These are phyloP conservation scores for Penicillium paneum DNA, from an alignment of 2,329 filamentous ascomycete species.

Conservation along the genomic window DNA sequence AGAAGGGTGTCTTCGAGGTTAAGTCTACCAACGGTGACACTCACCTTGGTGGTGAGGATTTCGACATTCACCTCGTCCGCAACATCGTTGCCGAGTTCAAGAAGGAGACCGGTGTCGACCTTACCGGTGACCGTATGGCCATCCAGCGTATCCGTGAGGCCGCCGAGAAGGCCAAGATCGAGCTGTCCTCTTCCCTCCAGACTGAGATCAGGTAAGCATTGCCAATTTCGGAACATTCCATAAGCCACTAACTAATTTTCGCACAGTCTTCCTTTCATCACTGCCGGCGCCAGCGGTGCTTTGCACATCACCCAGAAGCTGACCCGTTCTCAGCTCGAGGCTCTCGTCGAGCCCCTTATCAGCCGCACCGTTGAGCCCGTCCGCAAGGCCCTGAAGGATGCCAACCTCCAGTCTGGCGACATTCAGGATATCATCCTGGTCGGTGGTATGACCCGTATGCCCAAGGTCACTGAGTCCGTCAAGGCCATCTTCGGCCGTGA, in stretches of 20 bases:
- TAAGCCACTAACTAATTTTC: too few relatives aligned
- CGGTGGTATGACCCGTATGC: conserved; percentile 99
- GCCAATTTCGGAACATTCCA: too few relatives aligned
- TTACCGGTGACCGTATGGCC: conserved; percentile 91
- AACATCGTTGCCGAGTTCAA: conserved; percentile 95
- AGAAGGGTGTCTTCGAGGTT: conserved; percentile 97
- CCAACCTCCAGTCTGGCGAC: conserved; percentile 83
- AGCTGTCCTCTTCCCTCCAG: conserved; percentile 89
- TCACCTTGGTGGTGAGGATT: conserved; percentile 96
- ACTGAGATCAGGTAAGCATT: conserved; percentile 70
- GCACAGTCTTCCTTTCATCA: conserved; percentile 86
- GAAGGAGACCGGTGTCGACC: conserved; percentile 88
- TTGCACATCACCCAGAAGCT: conserved; percentile 99
- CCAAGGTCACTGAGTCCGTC: conserved; percentile 93
- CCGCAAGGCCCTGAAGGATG: conserved; percentile 95
- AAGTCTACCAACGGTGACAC: conserved; percentile 99
- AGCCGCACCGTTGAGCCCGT: conserved; percentile 83
- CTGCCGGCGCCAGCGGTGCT: conserved; percentile 87
- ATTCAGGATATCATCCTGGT: conserved; percentile 98
- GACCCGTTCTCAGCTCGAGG: conserved; percentile 86
- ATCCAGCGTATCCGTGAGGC: conserved; percentile 99
- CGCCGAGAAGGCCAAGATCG: conserved; percentile 99
- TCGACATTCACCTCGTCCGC: conserved; percentile 90
- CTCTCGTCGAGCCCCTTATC: conserved; percentile 87
- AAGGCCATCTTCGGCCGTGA: conserved; percentile 96